Percentiles rank a stretch among this genome's conserved stretches.
Conservation (phyloP, 352 stramenopile genomes). For the Phytopythium montanum region DNA sequence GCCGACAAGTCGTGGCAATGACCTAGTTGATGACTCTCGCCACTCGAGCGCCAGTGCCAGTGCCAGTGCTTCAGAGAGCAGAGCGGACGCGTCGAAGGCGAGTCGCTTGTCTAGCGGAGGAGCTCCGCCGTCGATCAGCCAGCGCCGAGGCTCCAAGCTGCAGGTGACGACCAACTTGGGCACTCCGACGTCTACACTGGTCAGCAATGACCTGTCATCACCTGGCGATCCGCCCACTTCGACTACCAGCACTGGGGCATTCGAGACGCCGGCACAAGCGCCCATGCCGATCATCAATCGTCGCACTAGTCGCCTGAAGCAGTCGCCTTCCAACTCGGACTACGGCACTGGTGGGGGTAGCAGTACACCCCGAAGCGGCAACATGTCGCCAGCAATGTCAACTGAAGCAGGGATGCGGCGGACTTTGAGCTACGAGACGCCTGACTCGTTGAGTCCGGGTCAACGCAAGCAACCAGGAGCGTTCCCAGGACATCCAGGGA, state of each 20-base stretch:
- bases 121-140: not conserved
- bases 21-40: not conserved
- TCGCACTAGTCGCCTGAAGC: constrained; percentile 45
- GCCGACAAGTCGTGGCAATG: not conserved
- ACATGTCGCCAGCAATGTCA: constrained; percentile 10
- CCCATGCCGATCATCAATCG: constrained; percentile 33
- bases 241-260: not conserved
- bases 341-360: constrained; percentile 14
- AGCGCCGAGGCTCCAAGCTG: constrained; percentile 4
- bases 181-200: not conserved
- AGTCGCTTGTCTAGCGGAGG: not conserved
- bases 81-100: not conserved
- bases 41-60: constrained; percentile 3
- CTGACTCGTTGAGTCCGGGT: constrained; percentile 30
- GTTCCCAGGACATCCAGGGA: constrained; percentile 46
- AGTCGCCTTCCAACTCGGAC: constrained; percentile 38
- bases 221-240: not conserved
- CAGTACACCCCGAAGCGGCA: constrained; percentile 15
- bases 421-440: constrained; percentile 19
- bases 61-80: not conserved
- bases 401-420: constrained; percentile 11
- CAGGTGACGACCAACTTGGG: constrained; percentile 8
- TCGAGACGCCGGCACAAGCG: not conserved
- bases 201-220: not conserved
- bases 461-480: constrained; percentile 51